These are phyloP conservation scores for Caryopteris hybrid DNA, from an alignment of 305 asterid genomes.

Conservation along the genomic window DNA sequence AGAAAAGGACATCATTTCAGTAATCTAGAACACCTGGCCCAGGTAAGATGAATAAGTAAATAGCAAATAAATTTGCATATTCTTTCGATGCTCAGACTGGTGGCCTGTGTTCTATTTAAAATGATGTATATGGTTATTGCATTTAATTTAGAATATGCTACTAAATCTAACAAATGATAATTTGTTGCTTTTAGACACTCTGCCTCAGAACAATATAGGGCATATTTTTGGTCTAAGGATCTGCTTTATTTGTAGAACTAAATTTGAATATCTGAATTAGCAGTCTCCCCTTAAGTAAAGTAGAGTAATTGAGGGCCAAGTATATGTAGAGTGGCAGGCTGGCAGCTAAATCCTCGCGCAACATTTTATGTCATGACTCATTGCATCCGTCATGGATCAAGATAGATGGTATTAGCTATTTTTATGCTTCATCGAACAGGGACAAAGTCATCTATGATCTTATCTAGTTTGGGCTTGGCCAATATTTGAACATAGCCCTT, in stretches of 20 bases:
- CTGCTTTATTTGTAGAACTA: neutral
- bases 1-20: conserved; percentile 2
- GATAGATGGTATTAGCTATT: neutral
- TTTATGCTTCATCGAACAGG: neutral
- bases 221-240: neutral
- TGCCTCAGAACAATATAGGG: neutral
- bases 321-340: neutral
- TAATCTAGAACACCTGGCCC: neutral
- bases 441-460: neutral
- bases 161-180: too few species aligned
- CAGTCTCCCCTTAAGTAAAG: neutral
- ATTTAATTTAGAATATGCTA: too few species aligned
- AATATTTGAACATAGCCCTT: neutral
- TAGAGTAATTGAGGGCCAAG: neutral
- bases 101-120: neutral
- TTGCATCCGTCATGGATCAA: neutral
- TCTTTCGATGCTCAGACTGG: neutral
- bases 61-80: neutral
- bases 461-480: neutral
- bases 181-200: neutral
- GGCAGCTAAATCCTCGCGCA: neutral
- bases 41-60: neutral
- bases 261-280: neutral
- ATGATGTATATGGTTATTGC: neutral
- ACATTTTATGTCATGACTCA: neutral